Evolutionary conservation across 495 filamentous ascomycete genomes (phyloP), one percentile per base, ranked within the genome.

Genomic region (Cercophora samala): DNA sequence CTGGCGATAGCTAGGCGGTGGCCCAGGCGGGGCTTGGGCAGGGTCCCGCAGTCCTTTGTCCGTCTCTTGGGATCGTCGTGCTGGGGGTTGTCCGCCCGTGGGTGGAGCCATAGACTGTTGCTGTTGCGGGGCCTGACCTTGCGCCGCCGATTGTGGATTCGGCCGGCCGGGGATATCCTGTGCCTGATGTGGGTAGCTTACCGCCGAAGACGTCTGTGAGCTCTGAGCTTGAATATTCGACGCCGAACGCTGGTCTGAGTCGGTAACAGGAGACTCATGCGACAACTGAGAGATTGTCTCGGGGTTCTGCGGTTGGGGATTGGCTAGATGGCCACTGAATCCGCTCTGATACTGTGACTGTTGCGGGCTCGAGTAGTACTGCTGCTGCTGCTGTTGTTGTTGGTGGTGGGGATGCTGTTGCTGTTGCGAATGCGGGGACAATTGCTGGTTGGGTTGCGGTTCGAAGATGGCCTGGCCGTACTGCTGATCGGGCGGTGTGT

Each of bases 201-300:
- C 64, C 58, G 77, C 73, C 52, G 78, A 69, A 42, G 78, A 75
- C 66, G 74, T 72, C 60, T 80, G 81, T 32, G 75, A 69, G 56
- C 78, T 76, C 56, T 78, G 64, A 24, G 68, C 64, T 62, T 69
- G 79, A 24, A 80, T 71, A 72, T 74, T 80, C 71, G 70, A 77
- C 37, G 73, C 65, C 69, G 78, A 72, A 58, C 68, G 76, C 52
- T 77, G 81, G 66, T 79, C 81, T 58, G 75, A 78, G 64, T 79
- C 83, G 24, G 75, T 80, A 17, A 77, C 72, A 51, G 82, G 79
- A 58, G 85, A 86, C 62, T 90, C 88, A 76, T 84, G 84, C 72
- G 88, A 90, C 66, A 88, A 76, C 74, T 89, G 87, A 52, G 85
- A 82, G 66, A 86, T 65, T 59, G 83, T 77, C 70, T 85, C 81